Evolutionary conservation across 768 basidiomycete species (phyloP).

Genomic region (Lentinula boryana): DNA sequence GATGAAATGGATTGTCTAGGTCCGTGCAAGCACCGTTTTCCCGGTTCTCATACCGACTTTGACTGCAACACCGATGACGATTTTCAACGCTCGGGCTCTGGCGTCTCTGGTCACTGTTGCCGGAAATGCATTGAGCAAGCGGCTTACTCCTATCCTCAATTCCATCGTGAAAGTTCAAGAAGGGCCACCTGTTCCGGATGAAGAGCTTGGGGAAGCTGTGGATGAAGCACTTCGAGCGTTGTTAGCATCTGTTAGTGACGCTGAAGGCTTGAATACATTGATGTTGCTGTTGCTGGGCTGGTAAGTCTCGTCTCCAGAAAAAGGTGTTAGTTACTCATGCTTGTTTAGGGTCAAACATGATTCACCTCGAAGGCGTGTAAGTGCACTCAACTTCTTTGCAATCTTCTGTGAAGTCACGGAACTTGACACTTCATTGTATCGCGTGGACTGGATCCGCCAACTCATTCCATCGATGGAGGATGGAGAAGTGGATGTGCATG

Average conservation of each 20-base stretch:
- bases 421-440: slow-evolving; percentile 79
- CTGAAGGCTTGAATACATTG: slow-evolving; percentile 83
- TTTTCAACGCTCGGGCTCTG: slow-evolving; percentile 91
- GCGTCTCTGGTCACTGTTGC: slow-evolving; percentile 91
- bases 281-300: slow-evolving; percentile 89
- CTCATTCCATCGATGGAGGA: slow-evolving; percentile 83
- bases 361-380: slow-evolving; percentile 63
- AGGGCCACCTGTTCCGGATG: slow-evolving; percentile 42
- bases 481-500: slow-evolving; percentile 63
- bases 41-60: slow-evolving; percentile 94
- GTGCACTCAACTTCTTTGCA: slow-evolving; percentile 72
- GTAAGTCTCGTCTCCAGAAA: slow-evolving; percentile 33
- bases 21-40: slow-evolving; percentile 93
- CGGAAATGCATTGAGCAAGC: slow-evolving; percentile 81
- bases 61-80: slow-evolving; percentile 84
- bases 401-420: slow-evolving; percentile 80
- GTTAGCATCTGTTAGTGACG: slow-evolving; percentile 73
- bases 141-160: slow-evolving; percentile 71
- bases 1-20: slow-evolving; percentile 35
- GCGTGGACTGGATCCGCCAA: slow-evolving; percentile 92
- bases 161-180: slow-evolving; percentile 79
- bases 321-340: neutral
- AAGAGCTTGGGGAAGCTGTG: slow-evolving; percentile 66
- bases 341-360: slow-evolving; percentile 74
- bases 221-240: slow-evolving; percentile 72